Percentiles rank a stretch among this genome's conserved stretches.
These are phyloP conservation scores for Exophiala oligosperma DNA, from an alignment of 2,329 filamentous ascomycete species.

Conservation along the genomic window DNA sequence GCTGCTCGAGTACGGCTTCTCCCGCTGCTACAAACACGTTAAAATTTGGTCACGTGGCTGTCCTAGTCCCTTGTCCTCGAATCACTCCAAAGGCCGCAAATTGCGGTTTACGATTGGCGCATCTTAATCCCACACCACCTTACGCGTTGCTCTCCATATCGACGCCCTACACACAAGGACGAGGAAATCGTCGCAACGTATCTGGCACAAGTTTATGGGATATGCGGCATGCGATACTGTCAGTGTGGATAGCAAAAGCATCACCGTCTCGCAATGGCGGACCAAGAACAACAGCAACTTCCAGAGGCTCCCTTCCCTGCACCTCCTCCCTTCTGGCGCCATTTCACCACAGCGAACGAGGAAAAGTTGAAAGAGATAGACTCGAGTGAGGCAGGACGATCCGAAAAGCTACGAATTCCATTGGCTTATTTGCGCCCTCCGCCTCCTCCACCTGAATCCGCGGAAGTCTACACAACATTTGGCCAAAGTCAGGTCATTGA, in stretches of 20 bases:
- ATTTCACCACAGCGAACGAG: slow-evolving; percentile 78
- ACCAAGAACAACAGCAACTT: slow-evolving; percentile 37
- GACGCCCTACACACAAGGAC: no score
- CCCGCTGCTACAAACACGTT: no score
- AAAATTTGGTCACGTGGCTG: no score
- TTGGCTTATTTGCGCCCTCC: slow-evolving; percentile 80
- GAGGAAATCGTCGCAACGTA: no score
- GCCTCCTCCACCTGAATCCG: slow-evolving; percentile 60
- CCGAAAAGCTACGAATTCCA: slow-evolving; percentile 62
- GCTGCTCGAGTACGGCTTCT: no score
- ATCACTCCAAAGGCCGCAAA: slow-evolving; percentile 18
- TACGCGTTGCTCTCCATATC: not conserved
- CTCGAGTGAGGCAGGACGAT: slow-evolving; percentile 37
- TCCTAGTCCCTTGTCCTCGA: no score
- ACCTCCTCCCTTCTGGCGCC: slow-evolving; percentile 85
- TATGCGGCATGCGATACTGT: not conserved
- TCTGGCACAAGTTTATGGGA: not conserved
- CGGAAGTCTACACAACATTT: slow-evolving; percentile 72
- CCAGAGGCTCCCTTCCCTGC: slow-evolving; percentile 72
- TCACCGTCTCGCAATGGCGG: slow-evolving; percentile 47
- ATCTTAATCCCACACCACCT: not conserved
- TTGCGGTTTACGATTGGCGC: slow-evolving; percentile 22
- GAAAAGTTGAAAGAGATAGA: slow-evolving; percentile 55
- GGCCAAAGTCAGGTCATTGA: slow-evolving; percentile 69
- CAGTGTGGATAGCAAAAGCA: slow-evolving; percentile 47